Conservation (phyloP, 2,329 filamentous ascomycete genomes). For the Macrophomina phaseolina region DNA sequence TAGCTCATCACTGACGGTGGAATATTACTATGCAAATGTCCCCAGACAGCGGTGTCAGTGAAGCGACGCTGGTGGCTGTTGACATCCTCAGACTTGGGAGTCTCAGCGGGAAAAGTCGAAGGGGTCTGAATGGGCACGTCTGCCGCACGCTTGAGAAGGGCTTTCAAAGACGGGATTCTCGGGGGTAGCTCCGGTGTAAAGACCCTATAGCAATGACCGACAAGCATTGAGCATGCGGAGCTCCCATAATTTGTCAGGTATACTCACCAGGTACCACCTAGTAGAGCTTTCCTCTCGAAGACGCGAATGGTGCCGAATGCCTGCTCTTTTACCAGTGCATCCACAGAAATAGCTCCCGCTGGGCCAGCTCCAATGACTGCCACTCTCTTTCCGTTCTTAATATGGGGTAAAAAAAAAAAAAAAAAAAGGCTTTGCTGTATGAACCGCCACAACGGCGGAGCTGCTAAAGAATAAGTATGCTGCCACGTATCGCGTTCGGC, state of each 20-base stretch:
- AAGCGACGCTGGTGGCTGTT: constrained; percentile 32
- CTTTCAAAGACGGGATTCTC: constrained; percentile 27
- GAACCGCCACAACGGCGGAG: too few species aligned
- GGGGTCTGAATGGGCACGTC: constrained; percentile 34
- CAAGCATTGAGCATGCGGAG: too few species aligned
- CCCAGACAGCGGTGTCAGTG: constrained; percentile 55
- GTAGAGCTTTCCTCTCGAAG: constrained; percentile 64
- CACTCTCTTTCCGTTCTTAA: constrained; percentile 35
- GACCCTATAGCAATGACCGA: constrained; percentile 30
- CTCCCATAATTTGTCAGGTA: too few species aligned
- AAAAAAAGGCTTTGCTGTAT: too few species aligned
- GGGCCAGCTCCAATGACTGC: constrained; percentile 68
- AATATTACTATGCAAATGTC: constrained; percentile 69
- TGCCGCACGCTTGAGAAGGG: constrained; percentile 31
- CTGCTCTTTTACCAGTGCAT: constrained; percentile 65
- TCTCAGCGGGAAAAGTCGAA: constrained; percentile 32
- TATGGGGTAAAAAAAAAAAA: not conserved
- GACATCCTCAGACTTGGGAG: constrained; percentile 28
- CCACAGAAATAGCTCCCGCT: constrained; percentile 64
- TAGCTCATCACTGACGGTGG: constrained; percentile 66
- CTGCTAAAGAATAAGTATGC: too few species aligned
- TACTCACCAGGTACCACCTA: constrained; percentile 67
- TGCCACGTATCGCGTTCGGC: too few species aligned
- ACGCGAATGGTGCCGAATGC: constrained; percentile 64
- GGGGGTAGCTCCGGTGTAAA: constrained; percentile 34